Evolutionary conservation across 768 basidiomycete species (phyloP), one percentile per base, ranked within the genome.

Genomic region (Plicaturopsis crispa): DNA sequence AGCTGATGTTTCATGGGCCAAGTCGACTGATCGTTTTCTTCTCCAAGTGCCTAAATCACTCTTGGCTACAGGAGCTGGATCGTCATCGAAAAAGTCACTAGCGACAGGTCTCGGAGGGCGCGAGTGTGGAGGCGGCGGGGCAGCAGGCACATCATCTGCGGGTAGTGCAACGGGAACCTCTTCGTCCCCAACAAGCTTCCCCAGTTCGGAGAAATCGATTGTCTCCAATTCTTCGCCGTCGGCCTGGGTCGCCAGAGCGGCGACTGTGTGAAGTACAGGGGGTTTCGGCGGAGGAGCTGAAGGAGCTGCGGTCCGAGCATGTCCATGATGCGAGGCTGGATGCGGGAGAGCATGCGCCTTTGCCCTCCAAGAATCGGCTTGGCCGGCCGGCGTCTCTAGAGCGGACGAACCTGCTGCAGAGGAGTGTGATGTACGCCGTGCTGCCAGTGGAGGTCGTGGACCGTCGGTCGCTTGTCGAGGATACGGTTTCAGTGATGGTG

Each of bases 191-290:
- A 84, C 66, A 42, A 89, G 74, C 59, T 75, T 80, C 31, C 68
- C 82, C 54, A 88, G 66, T 33, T 90, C 85, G 2, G 73, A 72
- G 47, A 87, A 90, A 50, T 89, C 85, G 5, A 90, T 73, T n/a
- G 84, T 72, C 49, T 88, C 85, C 3, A 88, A 67, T 39, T 78
- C 72, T 48, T 81, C 83, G n/a, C n/a, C n/a, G 16, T 70, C 74
- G 4, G 67, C 56, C 38, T 60, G 57, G 30, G 66, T 57, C 13
- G 61, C 60, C n/a, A 82, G 58, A 14, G 67, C 55, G 41, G 65
- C 66, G 21, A 68, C 61, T 33, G 65, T 66, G 20, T 69, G 66
- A 10, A 65, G 42, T 17, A 64, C 60, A 11, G 63, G 60, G 16
- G 56, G 62, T 26, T 62, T 53, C 4, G 65, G 51, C 24, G 61